Percentiles rank a stretch among this genome's conserved stretches.
phyloP scores from a whole-genome alignment of 2,329 filamentous ascomycete genomes.

The Penicillium sp. region DNA sequence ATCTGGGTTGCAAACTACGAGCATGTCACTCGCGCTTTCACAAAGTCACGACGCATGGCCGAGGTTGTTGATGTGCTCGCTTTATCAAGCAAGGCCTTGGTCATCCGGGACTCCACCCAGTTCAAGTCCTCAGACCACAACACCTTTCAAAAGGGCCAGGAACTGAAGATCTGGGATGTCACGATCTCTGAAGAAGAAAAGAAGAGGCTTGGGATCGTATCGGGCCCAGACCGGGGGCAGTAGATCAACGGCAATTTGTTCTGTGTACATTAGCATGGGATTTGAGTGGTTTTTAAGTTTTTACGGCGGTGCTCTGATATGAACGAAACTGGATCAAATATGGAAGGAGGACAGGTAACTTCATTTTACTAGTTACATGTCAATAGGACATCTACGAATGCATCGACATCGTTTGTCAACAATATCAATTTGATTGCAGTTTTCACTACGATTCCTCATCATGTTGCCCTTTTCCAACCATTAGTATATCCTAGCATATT shows the following conservation, averaged over 20 bases:
- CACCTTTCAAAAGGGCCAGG: slow-evolving; percentile 39
- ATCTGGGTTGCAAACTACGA: slow-evolving; percentile 70
- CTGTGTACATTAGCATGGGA: slow-evolving; percentile 21
- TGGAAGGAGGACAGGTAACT: slow-evolving; percentile 8
- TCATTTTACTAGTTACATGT: slow-evolving; percentile 1
- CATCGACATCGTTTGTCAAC: neutral
- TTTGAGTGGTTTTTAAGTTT: slow-evolving; percentile 3
- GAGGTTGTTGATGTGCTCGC: slow-evolving; percentile 77
- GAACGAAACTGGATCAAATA: slow-evolving; percentile 3
- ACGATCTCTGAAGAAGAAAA: slow-evolving; percentile 26
- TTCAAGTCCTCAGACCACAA: slow-evolving; percentile 45
- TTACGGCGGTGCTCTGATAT: slow-evolving; percentile 6
- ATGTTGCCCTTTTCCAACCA: neutral
- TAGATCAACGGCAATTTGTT: slow-evolving; percentile 5
- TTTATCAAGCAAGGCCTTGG: slow-evolving; percentile 69
- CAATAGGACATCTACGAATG: slow-evolving; percentile 3
- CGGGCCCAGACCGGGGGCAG: neutral
- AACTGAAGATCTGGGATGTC: slow-evolving; percentile 41
- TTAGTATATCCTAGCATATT: slow-evolving; percentile 53
- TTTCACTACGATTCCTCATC: slow-evolving; percentile 1
- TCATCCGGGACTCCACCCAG: slow-evolving; percentile 27
- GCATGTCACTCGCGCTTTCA: slow-evolving; percentile 64
- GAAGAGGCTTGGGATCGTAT: slow-evolving; percentile 10
- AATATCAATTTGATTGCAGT: neutral
- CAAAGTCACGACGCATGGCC: slow-evolving; percentile 65